Conservation (phyloP, 2,329 filamentous ascomycete genomes). For the Myriangium duriaei region DNA sequence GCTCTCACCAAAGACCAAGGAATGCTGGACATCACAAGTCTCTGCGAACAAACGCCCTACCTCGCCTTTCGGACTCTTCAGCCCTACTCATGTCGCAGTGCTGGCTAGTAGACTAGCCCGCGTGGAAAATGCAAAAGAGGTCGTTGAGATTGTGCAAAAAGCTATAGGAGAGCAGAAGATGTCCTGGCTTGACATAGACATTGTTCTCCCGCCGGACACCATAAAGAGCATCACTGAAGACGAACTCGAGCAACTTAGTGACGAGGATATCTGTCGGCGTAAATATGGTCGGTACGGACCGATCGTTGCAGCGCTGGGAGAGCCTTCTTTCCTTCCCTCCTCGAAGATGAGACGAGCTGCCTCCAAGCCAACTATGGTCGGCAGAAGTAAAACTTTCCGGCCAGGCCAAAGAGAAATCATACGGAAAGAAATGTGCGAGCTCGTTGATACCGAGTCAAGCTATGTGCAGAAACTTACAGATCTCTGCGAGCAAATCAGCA, state of each 20-base stretch:
- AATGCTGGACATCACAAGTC: slow-evolving; percentile 46
- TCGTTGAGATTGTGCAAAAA: slow-evolving; percentile 59
- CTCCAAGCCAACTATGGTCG: slow-evolving; percentile 71
- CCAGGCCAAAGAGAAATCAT: slow-evolving; percentile 73
- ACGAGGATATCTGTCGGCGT: slow-evolving; percentile 32
- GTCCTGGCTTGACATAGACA: slow-evolving; percentile 75
- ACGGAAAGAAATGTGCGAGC: slow-evolving; percentile 76
- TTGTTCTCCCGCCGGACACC: slow-evolving; percentile 68
- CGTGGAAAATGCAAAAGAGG: slow-evolving; percentile 62
- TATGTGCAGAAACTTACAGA: slow-evolving; percentile 84
- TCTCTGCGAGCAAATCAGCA: slow-evolving; percentile 67
- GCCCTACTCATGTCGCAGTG: slow-evolving; percentile 85
- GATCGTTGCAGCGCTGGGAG: slow-evolving; percentile 66
- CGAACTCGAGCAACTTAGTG: slow-evolving; percentile 17
- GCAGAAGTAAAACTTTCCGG: slow-evolving; percentile 63
- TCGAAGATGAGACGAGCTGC: slow-evolving; percentile 73
- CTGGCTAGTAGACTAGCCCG: slow-evolving; percentile 73
- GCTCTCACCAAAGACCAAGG: slow-evolving; percentile 64
- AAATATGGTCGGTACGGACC: slow-evolving; percentile 70
- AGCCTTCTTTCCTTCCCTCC: slow-evolving; percentile 76
- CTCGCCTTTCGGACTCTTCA: slow-evolving; percentile 60
- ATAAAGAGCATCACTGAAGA: slow-evolving; percentile 47
- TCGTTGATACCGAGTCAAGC: slow-evolving; percentile 86
- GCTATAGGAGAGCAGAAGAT: slow-evolving; percentile 71
- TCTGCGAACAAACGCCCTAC: slow-evolving; percentile 44